Base-by-base conservation (phyloP, 768 basidiomycete species). In the Fibroporia radiculosa region DNA sequence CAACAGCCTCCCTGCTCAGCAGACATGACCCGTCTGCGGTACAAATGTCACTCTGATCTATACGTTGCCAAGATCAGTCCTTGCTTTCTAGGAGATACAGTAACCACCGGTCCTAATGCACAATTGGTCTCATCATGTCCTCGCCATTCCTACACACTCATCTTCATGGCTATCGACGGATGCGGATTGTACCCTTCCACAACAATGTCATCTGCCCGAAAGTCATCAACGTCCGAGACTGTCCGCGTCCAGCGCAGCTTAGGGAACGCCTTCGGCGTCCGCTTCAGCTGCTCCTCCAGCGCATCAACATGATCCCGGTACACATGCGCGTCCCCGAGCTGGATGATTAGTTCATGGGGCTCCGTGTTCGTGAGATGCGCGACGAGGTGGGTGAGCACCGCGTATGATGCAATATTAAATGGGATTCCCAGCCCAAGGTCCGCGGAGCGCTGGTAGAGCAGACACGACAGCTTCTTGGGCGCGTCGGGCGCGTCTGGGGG, bases 371-470 rank as follows among this genome's bases (percentile, higher is more conserved):
- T 97, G 47, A 96, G 80, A 20, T 78, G 82, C n/a, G 95, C 93
- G 51, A 99, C 79, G 89, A 99, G 93, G 65, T 97, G 93, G 0
- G 93, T 96, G 43, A 99, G 79, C 18, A 99, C 77, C 5, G 96
- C 88, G 64, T 98, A 99, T 0, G 96, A 98, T 11, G 95, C 96
- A 64, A 99, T 98, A 65, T 99, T 99, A 77, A 99, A 99, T 0
- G 95, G 95, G 39, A 99, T 89, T 2, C 95, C 95, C 29, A 99
- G 87, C 1, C 95, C 95, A 6, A 97, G 77, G 61, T 99, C 95
- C 14, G 93, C 93, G 11, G 95, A 97, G 37, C 96, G 88, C 59
- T 98, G 95, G 69, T 84, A 97, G 92, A 98, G 93, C 35, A 95
- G 74, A 63, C 93, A 97, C 7, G 91, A 93, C 14, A 98, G 82